Conservation (phyloP, 176 grass and related monocot species). For the Rhynchospora pubera region DNA sequence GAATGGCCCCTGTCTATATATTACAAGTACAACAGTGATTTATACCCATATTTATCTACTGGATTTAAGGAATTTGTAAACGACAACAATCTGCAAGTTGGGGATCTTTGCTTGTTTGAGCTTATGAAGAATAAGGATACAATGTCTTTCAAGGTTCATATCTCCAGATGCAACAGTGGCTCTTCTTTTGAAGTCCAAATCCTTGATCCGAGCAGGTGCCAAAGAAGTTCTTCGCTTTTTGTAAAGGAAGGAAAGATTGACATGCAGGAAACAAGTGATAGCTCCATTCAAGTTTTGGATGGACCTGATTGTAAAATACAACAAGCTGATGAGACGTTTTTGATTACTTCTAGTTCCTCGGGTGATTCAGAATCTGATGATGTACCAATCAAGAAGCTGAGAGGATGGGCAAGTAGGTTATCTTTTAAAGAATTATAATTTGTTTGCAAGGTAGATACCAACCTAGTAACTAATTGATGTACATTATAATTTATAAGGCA, state of each 20-base stretch:
- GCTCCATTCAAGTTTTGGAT: neutral
- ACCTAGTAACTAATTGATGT: too few relatives aligned
- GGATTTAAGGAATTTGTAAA: neutral
- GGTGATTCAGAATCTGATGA: neutral
- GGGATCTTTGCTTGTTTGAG: constrained; percentile 15
- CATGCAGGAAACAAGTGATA: neutral
- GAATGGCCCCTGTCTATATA: neutral
- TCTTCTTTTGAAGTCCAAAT: constrained; percentile 33
- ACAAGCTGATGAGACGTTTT: neutral
- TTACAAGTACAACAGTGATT: too few relatives aligned
- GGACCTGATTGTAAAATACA: neutral
- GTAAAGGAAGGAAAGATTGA: neutral
- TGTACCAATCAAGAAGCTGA: neutral
- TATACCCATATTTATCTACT: neutral
- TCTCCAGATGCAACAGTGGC: constrained; percentile 3
- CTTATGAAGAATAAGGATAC: neutral
- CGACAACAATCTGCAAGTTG: constrained; percentile 4
- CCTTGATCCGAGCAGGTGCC: constrained; percentile 33
- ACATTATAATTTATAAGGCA: too few relatives aligned
- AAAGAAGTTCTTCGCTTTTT: constrained; percentile 30
- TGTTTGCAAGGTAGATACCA: too few relatives aligned
- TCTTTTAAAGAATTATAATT: too few relatives aligned
- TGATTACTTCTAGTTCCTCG: neutral
- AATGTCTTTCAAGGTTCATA: neutral
- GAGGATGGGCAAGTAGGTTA: neutral